Base-by-base conservation (phyloP, 805 yeast genomes). In the Myxozyma melibiosi region DNA sequence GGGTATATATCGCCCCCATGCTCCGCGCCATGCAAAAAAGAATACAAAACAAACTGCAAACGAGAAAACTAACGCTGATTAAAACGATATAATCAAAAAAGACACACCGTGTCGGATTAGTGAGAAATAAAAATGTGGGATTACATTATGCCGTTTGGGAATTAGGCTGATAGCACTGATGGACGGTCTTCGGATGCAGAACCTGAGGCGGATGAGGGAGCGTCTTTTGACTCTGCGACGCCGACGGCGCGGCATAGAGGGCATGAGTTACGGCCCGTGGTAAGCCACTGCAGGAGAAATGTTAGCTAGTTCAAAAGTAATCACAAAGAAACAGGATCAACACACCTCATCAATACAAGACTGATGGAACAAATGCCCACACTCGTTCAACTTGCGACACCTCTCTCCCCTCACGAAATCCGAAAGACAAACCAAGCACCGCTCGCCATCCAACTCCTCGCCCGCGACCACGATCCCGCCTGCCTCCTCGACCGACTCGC, bases 321-420 rank as follows among this genome's bases (percentile, higher is more conserved):
- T 13, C 9, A 22, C n/a, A 2, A 46, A 25, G 22, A 9, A 20
- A 28, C 30, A 28, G 14, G 13, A 25, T 3, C 9, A 13, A 38
- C 51, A 7, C 16, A 56, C 60, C 55, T 77, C 77, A 64, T 83
- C 88, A 51, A 84, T 77, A 64, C 88, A 83, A 1, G 71, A 76
- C 46, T 70, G 70, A 67, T 84, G 88, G 70, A 81, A 83, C 30
- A 71, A 62, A 65, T 83, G 88, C 2, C 70, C 67, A 65, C 88
- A 83, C 9, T 64, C 52, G 16, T 66, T 54, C 38, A 84, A 70
- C 53, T 69, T 67, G 40, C 87, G 74, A 34, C 82, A 75, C 18
- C 68, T 64, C 27, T 83, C 86, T 24, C 73, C 77, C 34, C 65
- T 61, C 40, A 74, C 77, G 62, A 79, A 83, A 37, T 79, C 79